phyloP scores from a whole-genome alignment of 2,329 filamentous ascomycete genomes.

The Macrophomina phaseolina region DNA sequence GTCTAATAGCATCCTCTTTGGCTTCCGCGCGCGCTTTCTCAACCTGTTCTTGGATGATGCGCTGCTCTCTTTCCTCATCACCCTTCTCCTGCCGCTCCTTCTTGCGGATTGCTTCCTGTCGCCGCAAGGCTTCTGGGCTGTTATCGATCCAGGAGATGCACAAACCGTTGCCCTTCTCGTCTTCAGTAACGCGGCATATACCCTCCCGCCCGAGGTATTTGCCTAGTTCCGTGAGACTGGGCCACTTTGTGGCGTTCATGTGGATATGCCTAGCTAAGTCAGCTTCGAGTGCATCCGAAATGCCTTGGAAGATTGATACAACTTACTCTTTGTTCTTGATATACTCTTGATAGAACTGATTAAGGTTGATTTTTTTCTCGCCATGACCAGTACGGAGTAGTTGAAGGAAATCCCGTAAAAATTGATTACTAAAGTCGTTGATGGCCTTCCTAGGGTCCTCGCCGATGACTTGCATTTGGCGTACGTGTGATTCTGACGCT shows the following conservation, averaged over 20 bases:
- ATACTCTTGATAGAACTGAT: constrained; percentile 94
- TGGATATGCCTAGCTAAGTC: constrained; percentile 68
- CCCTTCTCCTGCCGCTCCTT: constrained; percentile 89
- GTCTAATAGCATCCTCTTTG: constrained; percentile 50
- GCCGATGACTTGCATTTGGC: constrained; percentile 87
- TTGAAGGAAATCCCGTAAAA: constrained; percentile 77
- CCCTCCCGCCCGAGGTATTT: constrained; percentile 86
- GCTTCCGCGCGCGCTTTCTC: constrained; percentile 51
- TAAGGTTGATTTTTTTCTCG: constrained; percentile 86
- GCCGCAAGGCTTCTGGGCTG: constrained; percentile 79
- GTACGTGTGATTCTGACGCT: constrained; percentile 75
- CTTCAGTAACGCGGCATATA: constrained; percentile 81
- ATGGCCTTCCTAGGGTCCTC: constrained; percentile 86
- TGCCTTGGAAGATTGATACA: no score
- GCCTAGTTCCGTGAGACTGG: constrained; percentile 85
- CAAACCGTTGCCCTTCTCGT: constrained; percentile 78
- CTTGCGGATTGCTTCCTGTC: constrained; percentile 79
- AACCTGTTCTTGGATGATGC: constrained; percentile 83
- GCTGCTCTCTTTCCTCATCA: constrained; percentile 87
- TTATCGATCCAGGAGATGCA: constrained; percentile 92
- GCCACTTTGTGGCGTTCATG: constrained; percentile 93
- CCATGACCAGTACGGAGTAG: constrained; percentile 83
- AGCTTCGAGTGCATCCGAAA: no score
- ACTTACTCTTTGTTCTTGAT: constrained; percentile 64
- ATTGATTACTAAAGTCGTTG: constrained; percentile 80